Conservation (phyloP, 768 basidiomycete species). For the Collybia mongolica region DNA sequence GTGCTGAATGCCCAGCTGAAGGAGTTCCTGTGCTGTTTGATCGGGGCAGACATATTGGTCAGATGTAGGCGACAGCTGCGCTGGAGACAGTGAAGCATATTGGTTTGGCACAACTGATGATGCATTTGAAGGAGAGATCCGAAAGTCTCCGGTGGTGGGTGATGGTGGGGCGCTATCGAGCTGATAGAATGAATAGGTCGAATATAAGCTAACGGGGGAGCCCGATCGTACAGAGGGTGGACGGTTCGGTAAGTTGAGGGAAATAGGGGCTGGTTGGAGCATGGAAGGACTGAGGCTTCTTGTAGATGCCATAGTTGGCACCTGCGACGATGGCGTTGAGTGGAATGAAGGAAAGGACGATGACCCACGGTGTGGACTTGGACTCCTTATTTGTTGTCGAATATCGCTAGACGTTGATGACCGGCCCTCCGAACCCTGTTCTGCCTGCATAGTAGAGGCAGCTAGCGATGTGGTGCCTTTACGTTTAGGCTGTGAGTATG, state of each 20-base stretch:
- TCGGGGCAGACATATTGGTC: constrained; percentile 12
- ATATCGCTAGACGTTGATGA: not conserved
- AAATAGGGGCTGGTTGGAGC: constrained; percentile 9
- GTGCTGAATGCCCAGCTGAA: constrained; percentile 74
- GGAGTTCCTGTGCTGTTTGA: constrained; percentile 59
- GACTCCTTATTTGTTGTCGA: constrained; percentile 8
- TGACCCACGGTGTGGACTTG: constrained; percentile 5
- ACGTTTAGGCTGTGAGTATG: too few species aligned
- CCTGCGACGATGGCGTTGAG: not conserved
- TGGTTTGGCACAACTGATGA: constrained; percentile 11
- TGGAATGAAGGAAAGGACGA: constrained; percentile 2
- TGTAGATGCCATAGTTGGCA: constrained; percentile 1
- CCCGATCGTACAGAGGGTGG: constrained; percentile 34
- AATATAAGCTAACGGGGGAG: constrained; percentile 50
- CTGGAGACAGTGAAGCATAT: constrained; percentile 7
- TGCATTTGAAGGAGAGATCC: constrained; percentile 11
- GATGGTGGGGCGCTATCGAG: constrained; percentile 46
- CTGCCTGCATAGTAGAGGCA: not conserved
- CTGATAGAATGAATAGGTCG: constrained; percentile 66
- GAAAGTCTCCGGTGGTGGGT: constrained; percentile 32
- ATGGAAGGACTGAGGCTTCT: constrained; percentile 5
- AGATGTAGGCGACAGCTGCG: constrained; percentile 8
- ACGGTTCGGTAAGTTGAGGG: constrained; percentile 18
- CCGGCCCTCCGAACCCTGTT: constrained; percentile 2
- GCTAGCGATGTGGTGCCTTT: not conserved